Evolutionary conservation across 441 rosid genomes (phyloP).

Genomic region (Omphalea diandra): DNA sequence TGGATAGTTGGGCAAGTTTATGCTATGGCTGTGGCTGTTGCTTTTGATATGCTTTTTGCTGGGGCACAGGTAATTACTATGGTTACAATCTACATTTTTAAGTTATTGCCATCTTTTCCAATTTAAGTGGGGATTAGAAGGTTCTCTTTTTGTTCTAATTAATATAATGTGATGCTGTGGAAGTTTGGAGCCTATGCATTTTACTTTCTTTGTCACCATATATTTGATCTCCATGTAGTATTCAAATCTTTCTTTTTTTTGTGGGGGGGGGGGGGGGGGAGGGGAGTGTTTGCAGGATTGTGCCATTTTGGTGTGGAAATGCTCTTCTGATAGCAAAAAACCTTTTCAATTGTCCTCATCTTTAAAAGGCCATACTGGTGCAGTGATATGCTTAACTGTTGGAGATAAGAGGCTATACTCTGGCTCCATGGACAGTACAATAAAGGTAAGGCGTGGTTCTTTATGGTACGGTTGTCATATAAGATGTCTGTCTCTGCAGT

Average conservation of each 20-base stretch:
- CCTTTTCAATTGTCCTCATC: slow-evolving; percentile 74
- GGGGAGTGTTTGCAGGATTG: slow-evolving; percentile 68
- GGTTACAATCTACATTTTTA: neutral
- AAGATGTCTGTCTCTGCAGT: neutral
- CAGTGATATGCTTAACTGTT: slow-evolving; percentile 69
- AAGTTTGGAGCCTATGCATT: neutral
- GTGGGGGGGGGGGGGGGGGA: no score
- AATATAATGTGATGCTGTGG: neutral
- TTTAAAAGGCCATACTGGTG: slow-evolving; percentile 55
- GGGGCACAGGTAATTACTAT: slow-evolving; percentile 63
- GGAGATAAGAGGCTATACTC: slow-evolving; percentile 75
- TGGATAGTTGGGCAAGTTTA: slow-evolving; percentile 83
- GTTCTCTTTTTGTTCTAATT: neutral
- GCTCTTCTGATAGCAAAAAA: slow-evolving; percentile 39
- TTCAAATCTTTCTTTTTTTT: neutral
- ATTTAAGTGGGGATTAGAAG: neutral
- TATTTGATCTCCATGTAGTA: neutral
- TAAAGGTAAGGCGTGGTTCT: slow-evolving; percentile 43
- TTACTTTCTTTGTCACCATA: neutral
- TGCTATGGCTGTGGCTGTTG: slow-evolving; percentile 70
- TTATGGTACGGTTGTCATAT: neutral
- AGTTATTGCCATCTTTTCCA: neutral
- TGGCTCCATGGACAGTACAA: slow-evolving; percentile 75
- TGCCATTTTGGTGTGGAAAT: slow-evolving; percentile 72
- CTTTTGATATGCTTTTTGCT: slow-evolving; percentile 65